Base-by-base conservation (phyloP, 2,329 filamentous ascomycete species). In the Juglanconis juglandina region DNA sequence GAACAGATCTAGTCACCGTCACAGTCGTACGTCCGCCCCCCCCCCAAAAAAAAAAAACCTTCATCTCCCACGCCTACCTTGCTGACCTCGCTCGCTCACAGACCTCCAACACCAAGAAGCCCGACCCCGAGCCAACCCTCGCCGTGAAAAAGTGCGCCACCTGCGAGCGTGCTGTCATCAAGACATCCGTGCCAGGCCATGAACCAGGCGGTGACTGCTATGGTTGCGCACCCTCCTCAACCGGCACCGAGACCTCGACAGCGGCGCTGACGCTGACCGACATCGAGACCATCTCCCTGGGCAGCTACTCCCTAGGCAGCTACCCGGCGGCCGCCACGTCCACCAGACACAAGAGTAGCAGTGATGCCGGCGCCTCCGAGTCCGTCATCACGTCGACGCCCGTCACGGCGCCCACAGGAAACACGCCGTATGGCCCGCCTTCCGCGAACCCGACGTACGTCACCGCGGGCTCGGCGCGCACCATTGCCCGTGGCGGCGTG, bases 121-220 rank as follows among this genome's bases (percentile, higher is more conserved):
- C 62, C 2, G 61, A 67, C 6, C 37, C 63, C 2, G 68, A 62
- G 13, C 48, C 67, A 9, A 70, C 67, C 5, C 49, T 69, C 9
- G 68, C 68, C 2, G 52, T 66, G 33, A 66, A 70, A 52, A 57
- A 59, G 33, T 71, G 69, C 60, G 61, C 58, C 37, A 67, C 66
- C 17, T 70, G 69, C 63, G 57, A 65, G 7, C 61, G 62, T 3
- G 63, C 67, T 2, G 67, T 65, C 4, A 67, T 68, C 51, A 63
- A 61, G 33, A 69, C 67, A 1, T 63, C 67, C 5, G 59, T 71
- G 3, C 66, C 66, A 3, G 66, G 67, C 1, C 66, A 66, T 50
- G 66, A 63, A 1, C 65, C 67, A 4, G 67, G 68, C 14, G 61
- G 58, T n/a, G 58, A 62, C 3, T 70, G 69, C 62, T 60, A 67